Conservation (phyloP, 2,329 filamentous ascomycete genomes). For the Trichoderma sp. region DNA sequence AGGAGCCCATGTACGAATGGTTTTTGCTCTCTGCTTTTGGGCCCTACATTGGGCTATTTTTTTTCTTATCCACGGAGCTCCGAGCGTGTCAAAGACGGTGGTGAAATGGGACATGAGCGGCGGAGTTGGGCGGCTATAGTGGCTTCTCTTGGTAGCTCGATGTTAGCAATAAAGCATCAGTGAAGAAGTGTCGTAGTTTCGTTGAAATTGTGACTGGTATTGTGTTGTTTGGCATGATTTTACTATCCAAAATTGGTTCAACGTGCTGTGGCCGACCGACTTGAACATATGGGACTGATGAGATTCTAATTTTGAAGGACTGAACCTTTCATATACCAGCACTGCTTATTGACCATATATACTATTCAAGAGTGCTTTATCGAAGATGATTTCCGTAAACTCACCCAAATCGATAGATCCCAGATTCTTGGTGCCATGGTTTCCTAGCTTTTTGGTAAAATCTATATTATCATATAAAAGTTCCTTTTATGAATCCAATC, state of each 20-base stretch:
- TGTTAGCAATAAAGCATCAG: constrained; percentile 17
- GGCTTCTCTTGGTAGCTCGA: constrained; percentile 29
- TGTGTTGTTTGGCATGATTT: not conserved
- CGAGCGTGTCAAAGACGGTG: constrained; percentile 15
- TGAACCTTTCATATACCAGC: not conserved
- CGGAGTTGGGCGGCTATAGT: constrained; percentile 37
- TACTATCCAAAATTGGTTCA: not conserved
- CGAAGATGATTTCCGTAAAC: constrained; percentile 20
- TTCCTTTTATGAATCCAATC: not conserved
- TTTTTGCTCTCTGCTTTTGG: constrained; percentile 15
- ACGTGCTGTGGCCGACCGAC: not conserved
- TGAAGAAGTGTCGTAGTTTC: constrained; percentile 19
- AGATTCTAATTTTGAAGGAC: not conserved
- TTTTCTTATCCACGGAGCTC: not conserved
- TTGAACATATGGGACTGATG: not conserved
- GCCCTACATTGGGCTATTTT: not conserved
- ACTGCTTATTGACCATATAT: not conserved
- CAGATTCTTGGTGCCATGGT: constrained; percentile 21
- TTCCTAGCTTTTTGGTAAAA: constrained; percentile 22
- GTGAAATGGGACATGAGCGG: constrained; percentile 34
- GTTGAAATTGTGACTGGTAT: not conserved
- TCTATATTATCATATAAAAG: not conserved
- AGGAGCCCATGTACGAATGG: constrained; percentile 27
- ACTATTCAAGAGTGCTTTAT: not conserved
- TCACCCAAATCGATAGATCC: constrained; percentile 20